A percentile compares a stretch with the other conserved stretches of the same genome.
Conservation (phyloP, 768 basidiomycete genomes). For the Amanita subjunquillea region DNA sequence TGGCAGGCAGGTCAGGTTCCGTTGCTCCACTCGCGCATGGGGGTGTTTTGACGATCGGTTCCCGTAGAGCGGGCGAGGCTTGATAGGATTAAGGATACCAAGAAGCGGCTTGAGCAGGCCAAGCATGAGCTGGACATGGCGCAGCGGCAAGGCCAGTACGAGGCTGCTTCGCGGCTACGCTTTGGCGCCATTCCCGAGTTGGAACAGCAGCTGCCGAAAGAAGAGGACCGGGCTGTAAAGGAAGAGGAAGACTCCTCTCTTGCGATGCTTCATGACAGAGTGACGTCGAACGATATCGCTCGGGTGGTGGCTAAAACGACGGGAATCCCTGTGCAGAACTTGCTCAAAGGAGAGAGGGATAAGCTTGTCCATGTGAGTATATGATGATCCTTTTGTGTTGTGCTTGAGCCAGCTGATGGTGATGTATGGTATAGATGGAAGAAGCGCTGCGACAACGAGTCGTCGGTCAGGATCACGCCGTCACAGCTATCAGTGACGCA, state of each 20-base stretch:
- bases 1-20: constrained; percentile 61
- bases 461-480: constrained; percentile 88
- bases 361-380: constrained; percentile 71
- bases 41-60: background rate
- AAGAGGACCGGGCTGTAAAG: constrained; percentile 24
- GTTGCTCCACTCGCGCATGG: background rate
- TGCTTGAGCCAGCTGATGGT: background rate
- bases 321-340: constrained; percentile 82
- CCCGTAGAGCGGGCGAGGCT: constrained; percentile 53
- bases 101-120: constrained; percentile 68
- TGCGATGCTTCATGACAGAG: constrained; percentile 72
- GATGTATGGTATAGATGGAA: constrained; percentile 60
- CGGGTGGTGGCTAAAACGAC: constrained; percentile 83
- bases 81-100: constrained; percentile 60
- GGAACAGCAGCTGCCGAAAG: constrained; percentile 56
- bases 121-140: constrained; percentile 83
- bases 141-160: constrained; percentile 82
- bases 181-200: constrained; percentile 81
- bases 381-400: constrained; percentile 7
- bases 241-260: constrained; percentile 38
- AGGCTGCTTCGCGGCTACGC: constrained; percentile 72
- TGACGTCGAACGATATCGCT: constrained; percentile 84
- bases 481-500: constrained; percentile 78
- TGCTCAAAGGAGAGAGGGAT: constrained; percentile 84
- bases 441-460: constrained; percentile 62